Percentiles rank a stretch among this genome's conserved stretches.
phyloP scores from a whole-genome alignment of 2,329 filamentous ascomycete genomes.

The Aspergillus sp. region DNA sequence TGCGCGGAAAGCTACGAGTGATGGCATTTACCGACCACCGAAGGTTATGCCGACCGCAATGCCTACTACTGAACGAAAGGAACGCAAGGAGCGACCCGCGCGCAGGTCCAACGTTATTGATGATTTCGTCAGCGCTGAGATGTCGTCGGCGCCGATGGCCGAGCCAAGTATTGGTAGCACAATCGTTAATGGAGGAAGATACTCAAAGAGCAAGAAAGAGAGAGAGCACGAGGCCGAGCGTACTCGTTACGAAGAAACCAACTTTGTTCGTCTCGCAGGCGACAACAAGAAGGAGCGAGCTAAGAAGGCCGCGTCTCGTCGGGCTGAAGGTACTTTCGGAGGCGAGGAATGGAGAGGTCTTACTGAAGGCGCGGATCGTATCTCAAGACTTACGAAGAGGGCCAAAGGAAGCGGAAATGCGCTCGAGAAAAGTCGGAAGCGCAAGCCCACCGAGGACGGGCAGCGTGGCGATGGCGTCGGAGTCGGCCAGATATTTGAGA shows the following conservation, averaged over 20 bases:
- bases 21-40: constrained; percentile 84
- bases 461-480: constrained; percentile 62
- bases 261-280: constrained; percentile 83
- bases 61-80: constrained; percentile 62
- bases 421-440: constrained; percentile 83
- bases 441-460: constrained; percentile 69
- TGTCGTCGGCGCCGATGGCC: constrained; percentile 76
- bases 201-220: constrained; percentile 74
- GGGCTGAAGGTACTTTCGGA: constrained; percentile 63
- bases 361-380: constrained; percentile 81
- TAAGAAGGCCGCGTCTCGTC: constrained; percentile 55
- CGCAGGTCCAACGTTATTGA: constrained; percentile 82
- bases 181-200: constrained; percentile 75
- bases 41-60: constrained; percentile 84
- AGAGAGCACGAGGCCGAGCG: constrained; percentile 76
- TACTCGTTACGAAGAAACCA: constrained; percentile 83
- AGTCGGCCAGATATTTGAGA: constrained; percentile 63
- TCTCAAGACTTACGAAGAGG: constrained; percentile 75
- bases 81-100: constrained; percentile 61
- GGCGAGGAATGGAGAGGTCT: constrained; percentile 92
- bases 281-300: constrained; percentile 82
- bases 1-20: constrained; percentile 35
- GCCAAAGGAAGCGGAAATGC: constrained; percentile 59
- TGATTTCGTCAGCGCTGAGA: constrained; percentile 83
- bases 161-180: constrained; percentile 91